A percentile compares a stretch with the other conserved stretches of the same genome.
These are phyloP conservation scores for Paradendryphiella salina DNA, from an alignment of 2,329 filamentous ascomycete genomes.

Conservation along the genomic window DNA sequence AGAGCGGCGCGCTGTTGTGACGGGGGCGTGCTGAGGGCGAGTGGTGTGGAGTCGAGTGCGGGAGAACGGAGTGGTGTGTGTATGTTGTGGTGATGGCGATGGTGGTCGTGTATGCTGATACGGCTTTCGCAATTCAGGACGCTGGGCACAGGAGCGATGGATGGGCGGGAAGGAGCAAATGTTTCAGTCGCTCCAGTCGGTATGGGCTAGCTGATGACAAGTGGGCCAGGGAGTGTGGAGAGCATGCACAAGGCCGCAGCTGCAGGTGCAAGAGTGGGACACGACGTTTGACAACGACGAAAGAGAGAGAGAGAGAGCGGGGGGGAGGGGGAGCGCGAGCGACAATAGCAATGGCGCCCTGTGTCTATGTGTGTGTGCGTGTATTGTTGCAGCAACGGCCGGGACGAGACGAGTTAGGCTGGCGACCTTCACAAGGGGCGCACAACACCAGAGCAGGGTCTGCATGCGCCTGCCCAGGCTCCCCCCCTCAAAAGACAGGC, in stretches of 20 bases:
- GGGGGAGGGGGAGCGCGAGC: neutral
- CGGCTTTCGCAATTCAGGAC: slow-evolving; percentile 4
- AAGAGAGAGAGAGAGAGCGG: too few relatives aligned
- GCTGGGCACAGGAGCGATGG: slow-evolving; percentile 19
- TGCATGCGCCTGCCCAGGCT: neutral
- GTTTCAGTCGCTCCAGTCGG: slow-evolving; percentile 24
- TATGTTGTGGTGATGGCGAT: neutral
- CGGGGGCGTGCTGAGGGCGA: neutral
- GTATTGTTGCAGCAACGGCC: neutral
- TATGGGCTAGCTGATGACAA: slow-evolving; percentile 2
- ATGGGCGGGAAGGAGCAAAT: slow-evolving; percentile 26
- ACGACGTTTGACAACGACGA: neutral
- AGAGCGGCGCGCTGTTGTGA: slow-evolving; percentile 18
- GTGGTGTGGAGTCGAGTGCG: neutral
- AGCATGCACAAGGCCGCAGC: slow-evolving; percentile 8
- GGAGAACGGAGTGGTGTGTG: neutral
- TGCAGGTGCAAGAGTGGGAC: neutral
- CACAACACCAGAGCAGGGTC: neutral
- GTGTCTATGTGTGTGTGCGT: neutral
- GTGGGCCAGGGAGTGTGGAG: slow-evolving; percentile 6
- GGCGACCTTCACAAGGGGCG: slow-evolving; percentile 1
- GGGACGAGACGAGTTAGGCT: neutral
- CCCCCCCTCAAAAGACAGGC: neutral
- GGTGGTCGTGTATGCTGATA: neutral
- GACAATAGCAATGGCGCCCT: neutral